Percentiles rank a stretch among this genome's conserved stretches.
These are phyloP conservation scores for Cryphonectria nitschkei DNA, from an alignment of 2,329 filamentous ascomycete species.

Conservation along the genomic window DNA sequence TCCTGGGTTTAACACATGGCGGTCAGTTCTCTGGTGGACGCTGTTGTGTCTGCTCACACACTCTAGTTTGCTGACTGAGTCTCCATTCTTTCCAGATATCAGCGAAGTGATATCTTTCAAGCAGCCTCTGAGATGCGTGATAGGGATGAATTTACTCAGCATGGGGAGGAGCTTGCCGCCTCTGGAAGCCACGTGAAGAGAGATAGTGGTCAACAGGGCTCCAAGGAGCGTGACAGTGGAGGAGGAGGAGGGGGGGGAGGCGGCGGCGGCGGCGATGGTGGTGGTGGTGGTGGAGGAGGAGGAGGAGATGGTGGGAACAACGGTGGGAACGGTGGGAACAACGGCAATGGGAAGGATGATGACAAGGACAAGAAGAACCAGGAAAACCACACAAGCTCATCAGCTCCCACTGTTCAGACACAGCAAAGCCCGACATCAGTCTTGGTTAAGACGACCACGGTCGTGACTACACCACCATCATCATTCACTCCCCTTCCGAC, in stretches of 20 bases:
- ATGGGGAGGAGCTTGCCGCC: neutral
- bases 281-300: neutral
- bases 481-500: neutral
- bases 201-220: neutral
- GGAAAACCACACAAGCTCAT: neutral
- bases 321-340: neutral
- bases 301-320: neutral
- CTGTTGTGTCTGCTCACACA: neutral
- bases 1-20: neutral
- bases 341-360: neutral
- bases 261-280: neutral
- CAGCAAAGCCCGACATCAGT: neutral
- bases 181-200: neutral
- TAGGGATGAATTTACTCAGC: neutral
- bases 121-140: neutral
- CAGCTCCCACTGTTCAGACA: neutral
- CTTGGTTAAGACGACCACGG: neutral
- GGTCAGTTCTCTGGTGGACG: conserved; percentile 9
- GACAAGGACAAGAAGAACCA: conserved; percentile 2
- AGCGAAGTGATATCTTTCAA: neutral
- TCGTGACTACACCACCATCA: neutral
- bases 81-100: neutral
- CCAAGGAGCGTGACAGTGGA: conserved; percentile 1
- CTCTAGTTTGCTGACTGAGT: neutral
- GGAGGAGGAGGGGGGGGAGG: neutral